A percentile compares a stretch with the other conserved stretches of the same genome.
Evolutionary conservation across 495 filamentous ascomycete genomes (phyloP).

Genomic region (Rusavskia elegans): DNA sequence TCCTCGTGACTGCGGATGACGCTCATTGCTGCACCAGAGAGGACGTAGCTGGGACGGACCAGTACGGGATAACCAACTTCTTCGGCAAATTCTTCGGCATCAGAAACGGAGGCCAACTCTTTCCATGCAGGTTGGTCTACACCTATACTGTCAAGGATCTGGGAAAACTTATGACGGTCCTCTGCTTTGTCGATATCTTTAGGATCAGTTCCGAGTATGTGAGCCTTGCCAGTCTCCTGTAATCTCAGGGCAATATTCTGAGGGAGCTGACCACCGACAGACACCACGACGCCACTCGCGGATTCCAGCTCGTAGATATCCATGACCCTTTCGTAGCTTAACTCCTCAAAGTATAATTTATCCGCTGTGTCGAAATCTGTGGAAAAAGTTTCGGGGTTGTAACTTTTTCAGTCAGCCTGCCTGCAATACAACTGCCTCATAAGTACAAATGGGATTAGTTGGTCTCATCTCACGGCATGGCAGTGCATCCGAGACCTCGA

Average conservation of each 20-base stretch:
- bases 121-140: constrained; percentile 98
- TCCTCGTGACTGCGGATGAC: constrained; percentile 82
- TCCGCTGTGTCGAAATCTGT: constrained; percentile 95
- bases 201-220: constrained; percentile 81
- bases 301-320: constrained; percentile 93
- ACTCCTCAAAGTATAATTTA: constrained; percentile 90
- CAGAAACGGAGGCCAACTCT: constrained; percentile 78
- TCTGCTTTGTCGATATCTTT: constrained; percentile 93
- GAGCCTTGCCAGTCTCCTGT: constrained; percentile 80
- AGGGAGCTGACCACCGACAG: constrained; percentile 87
- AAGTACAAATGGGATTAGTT: no score
- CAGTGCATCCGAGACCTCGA: no score
- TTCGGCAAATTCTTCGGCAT: constrained; percentile 71
- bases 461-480: no score
- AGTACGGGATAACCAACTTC: constrained; percentile 82
- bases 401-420: constrained; percentile 12
- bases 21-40: constrained; percentile 95
- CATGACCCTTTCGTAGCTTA: constrained; percentile 95
- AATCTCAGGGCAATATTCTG: constrained; percentile 93
- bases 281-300: constrained; percentile 81
- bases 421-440: no score
- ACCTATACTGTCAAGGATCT: constrained; percentile 87
- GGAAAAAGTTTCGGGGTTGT: constrained; percentile 75
- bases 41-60: constrained; percentile 86
- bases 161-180: constrained; percentile 94